These are phyloP conservation scores for Penicillium verhagenii DNA, from an alignment of 495 filamentous ascomycete species.

Conservation along the genomic window DNA sequence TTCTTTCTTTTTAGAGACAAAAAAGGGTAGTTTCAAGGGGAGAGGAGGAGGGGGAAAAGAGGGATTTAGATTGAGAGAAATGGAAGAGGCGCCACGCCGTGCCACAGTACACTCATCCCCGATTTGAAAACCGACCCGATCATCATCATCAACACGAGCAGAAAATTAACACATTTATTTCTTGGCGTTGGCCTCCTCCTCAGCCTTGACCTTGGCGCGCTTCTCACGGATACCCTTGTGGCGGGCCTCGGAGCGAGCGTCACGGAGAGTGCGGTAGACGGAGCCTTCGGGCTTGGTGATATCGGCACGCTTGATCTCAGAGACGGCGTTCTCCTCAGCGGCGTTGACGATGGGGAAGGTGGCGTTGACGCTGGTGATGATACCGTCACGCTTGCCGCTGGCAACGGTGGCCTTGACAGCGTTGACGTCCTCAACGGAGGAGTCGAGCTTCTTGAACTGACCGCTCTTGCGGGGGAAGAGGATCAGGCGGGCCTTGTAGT, in stretches of 20 bases:
- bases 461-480: slow-evolving; percentile 95
- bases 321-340: slow-evolving; percentile 55
- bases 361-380: slow-evolving; percentile 53
- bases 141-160: slow-evolving; percentile 51
- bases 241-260: slow-evolving; percentile 81
- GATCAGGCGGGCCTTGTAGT: slow-evolving; percentile 91
- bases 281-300: slow-evolving; percentile 75
- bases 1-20: slow-evolving; percentile 44
- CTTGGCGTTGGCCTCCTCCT: slow-evolving; percentile 82
- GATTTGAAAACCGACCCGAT: slow-evolving; percentile 46
- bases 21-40: slow-evolving; percentile 18
- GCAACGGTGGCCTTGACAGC: slow-evolving; percentile 58
- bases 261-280: slow-evolving; percentile 81
- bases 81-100: slow-evolving; percentile 42
- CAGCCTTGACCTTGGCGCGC: slow-evolving; percentile 88
- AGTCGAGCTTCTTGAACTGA: slow-evolving; percentile 87
- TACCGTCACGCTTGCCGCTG: slow-evolving; percentile 53
- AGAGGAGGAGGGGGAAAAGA: slow-evolving; percentile 21
- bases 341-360: slow-evolving; percentile 71
- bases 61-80: slow-evolving; percentile 27
- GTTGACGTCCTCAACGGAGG: slow-evolving; percentile 80
- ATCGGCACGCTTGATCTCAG: slow-evolving; percentile 79
- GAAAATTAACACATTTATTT: slow-evolving; percentile 68
- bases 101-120: slow-evolving; percentile 44
- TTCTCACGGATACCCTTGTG: slow-evolving; percentile 83